Evolutionary conservation across 352 stramenopile genomes (phyloP).

Genomic region (Aphanomyces astaci): DNA sequence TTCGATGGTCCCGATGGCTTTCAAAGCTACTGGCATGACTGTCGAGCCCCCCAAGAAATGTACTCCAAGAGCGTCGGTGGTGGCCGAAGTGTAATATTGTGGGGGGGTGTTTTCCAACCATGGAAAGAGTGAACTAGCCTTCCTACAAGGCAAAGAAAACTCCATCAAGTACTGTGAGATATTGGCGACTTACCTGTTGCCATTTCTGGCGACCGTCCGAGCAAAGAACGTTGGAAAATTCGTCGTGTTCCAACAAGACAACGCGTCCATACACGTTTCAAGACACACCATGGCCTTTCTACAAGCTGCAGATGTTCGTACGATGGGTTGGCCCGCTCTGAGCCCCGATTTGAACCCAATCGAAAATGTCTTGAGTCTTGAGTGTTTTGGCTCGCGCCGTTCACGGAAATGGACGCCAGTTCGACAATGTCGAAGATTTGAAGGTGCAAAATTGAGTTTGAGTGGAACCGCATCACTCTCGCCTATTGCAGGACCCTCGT

Average conservation of each 20-base stretch:
- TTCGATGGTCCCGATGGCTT: conserved; percentile 1
- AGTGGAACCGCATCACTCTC: no score
- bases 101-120: no score
- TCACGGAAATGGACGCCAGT: conserved; percentile 2
- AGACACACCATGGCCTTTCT: conserved; percentile 1
- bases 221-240: neutral
- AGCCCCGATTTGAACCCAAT: conserved; percentile 4
- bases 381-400: neutral
- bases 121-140: no score
- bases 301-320: neutral
- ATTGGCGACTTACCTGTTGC: conserved; percentile 26
- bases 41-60: neutral
- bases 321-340: neutral
- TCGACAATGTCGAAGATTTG: neutral
- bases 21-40: neutral
- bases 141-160: no score
- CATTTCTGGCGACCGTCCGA: conserved; percentile 19
- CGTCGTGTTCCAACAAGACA: no score
- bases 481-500: no score
- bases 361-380: no score
- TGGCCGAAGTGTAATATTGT: neutral
- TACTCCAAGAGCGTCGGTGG: neutral
- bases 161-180: no score
- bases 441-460: no score
- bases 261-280: no score